Conservation (phyloP, 2,329 filamentous ascomycete species). For the Teratosphaeria zuluensis region DNA sequence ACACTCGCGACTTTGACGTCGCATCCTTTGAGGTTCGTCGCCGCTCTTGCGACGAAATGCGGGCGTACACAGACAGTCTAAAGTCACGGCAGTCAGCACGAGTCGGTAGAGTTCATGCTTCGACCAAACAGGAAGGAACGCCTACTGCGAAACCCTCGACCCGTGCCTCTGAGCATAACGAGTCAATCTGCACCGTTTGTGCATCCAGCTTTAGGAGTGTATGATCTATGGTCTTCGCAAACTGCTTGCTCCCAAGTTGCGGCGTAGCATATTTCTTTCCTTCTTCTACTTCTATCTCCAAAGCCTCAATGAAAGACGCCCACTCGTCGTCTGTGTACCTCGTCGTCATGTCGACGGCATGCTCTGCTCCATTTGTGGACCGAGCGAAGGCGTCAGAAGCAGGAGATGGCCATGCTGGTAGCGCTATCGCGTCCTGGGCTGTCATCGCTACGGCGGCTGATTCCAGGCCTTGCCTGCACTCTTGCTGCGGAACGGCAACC, state of each 20-base stretch:
- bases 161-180: constrained; percentile 46
- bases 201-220: constrained; percentile 42
- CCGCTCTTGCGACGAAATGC: constrained; percentile 42
- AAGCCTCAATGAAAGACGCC: constrained; percentile 31
- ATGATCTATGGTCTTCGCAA: constrained; percentile 35
- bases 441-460: not conserved
- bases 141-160: constrained; percentile 36
- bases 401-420: not conserved
- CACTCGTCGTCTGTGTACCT: constrained; percentile 38
- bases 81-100: not conserved
- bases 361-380: not conserved
- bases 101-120: not conserved
- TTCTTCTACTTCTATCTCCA: constrained; percentile 10
- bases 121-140: not conserved
- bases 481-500: not conserved
- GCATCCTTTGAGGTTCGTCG: constrained; percentile 38
- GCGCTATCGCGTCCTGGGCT: not conserved
- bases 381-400: not conserved
- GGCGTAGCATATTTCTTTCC: constrained; percentile 2
- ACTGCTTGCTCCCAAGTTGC: constrained; percentile 7
- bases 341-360: constrained; percentile 19
- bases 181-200: constrained; percentile 41
- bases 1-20: constrained; percentile 47
- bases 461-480: not conserved
- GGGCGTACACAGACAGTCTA: constrained; percentile 49